Base-by-base conservation (phyloP, 106 monocot species). In the Dendrobium chrysotoxum region DNA sequence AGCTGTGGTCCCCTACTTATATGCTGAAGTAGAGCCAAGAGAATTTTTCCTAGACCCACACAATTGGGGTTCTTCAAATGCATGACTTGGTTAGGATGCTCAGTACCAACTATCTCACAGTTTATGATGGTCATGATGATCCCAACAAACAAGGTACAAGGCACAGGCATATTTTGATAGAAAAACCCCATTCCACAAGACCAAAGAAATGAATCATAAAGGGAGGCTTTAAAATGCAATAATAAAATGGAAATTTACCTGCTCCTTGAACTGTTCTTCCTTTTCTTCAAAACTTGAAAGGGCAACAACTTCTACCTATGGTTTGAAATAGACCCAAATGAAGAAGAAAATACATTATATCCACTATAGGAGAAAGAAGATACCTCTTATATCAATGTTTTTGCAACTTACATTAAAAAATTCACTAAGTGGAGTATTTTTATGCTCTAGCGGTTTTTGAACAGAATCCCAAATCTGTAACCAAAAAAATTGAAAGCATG, bases 401-500 rank as follows among this genome's bases (percentile, higher is more conserved):
- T 39, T 53, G 54, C 72, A 53, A 53, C 91, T 82, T 93, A 99
- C 98, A 87, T 89, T 90, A 81, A 99, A 99, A 88, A 99, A 99
- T 64, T 99, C 98, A 85, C 95, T 93, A 3, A 99, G 83, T 75
- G 91, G 87, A 82, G 95, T 99, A 67, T 93, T 92, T 84, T 87
- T 95, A 80, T 99, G 95, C 78, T 79, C 89, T 35, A 93, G 75
- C 58, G 95, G 92, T 73, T 99, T 99, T 47, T 89, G 85, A 82
- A 99, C 98, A 81, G 85, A 58, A 81, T 99, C 95, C 98, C 95
- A 99, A 77, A 99, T 99, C 98, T 98, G 83, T 64, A 90, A 88
- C 17, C 53, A 84, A 0, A 74, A 74, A 31, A 71, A 54, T 53
- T 35, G 3, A 28, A 78, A n/a, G 23, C 20, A 72, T 64, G 61